Base-by-base conservation (phyloP, 805 yeast species). In the Yamadazyma paraphyllophila region DNA sequence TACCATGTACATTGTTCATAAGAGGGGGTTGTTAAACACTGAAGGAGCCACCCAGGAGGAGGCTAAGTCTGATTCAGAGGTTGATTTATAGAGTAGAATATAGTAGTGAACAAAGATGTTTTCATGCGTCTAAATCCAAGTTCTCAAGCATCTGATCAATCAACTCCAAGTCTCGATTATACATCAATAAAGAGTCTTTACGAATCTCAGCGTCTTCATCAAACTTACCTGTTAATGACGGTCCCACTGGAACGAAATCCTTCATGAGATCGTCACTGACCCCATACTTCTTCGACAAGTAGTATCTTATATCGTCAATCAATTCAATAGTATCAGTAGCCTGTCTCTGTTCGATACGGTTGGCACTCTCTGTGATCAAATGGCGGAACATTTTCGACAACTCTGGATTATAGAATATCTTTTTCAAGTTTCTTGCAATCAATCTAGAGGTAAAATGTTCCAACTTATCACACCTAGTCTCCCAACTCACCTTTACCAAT, bases 321-420 rank as follows among this genome's bases (percentile, higher is more conserved):
- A 87, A 66, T 55, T 87, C 96, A 57, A 87, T 83, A 1, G 92
- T 83, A 64, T 87, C 96, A 0, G 86, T 83, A 48, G 81, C 88
- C 53, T 87, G 82, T 57, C 94, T 73, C 12, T 60, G 63, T 15
- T 73, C 56, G 41, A 87, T 85, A 53, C 88, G 66, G 12, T 56
- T 51, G 0, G 92, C 84, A 57, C 80, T 72, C 51, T 70, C 73
- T 41, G 49, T 53, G n/a, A 69, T 59, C 14, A 67, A 49, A 7
- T 33, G 36, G 7, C 49, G 41, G 13, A 67, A 44, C 38, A 43
- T 24, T 0, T 36, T 9, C n/a, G 65, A 40, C 36, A 71, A 73
- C 1, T 64, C 61, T n/a, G 66, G 66, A 1, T 51, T 33, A 3
- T 49, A 5, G 67, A 53, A 60, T 58, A 81, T 24, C 39, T 45